Conservation (phyloP, 345 rosid species). For the Gossypium rotundifolium region DNA sequence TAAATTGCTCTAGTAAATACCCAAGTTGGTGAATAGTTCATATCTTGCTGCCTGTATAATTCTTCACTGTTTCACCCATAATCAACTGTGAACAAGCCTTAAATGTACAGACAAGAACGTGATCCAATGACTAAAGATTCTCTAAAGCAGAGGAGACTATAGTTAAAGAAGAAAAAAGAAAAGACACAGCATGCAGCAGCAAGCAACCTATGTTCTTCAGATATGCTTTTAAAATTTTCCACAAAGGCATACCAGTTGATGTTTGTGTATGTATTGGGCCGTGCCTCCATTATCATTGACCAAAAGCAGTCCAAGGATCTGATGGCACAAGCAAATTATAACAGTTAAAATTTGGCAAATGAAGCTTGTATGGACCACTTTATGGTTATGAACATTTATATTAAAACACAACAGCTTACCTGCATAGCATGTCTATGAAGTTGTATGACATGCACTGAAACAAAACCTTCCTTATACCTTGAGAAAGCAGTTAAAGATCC, state of each 20-base stretch:
- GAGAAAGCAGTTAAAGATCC: slow-evolving; percentile 72
- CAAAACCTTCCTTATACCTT: slow-evolving; percentile 64
- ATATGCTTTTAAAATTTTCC: slow-evolving; percentile 5
- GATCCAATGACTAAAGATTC: neutral
- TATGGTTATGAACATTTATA: neutral
- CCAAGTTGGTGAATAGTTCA: neutral
- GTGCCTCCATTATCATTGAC: slow-evolving; percentile 95
- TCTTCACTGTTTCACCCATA: neutral
- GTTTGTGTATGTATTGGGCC: slow-evolving; percentile 77
- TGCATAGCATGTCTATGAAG: slow-evolving; percentile 99
- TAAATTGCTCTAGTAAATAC: neutral
- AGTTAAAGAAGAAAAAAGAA: neutral
- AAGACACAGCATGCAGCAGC: neutral
- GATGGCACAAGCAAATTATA: slow-evolving; percentile 17
- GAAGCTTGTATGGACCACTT: slow-evolving; percentile 14
- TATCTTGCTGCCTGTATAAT: neutral
- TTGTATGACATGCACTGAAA: slow-evolving; percentile 80
- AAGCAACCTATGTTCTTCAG: slow-evolving; percentile 3
- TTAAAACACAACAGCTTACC: slow-evolving; percentile 34
- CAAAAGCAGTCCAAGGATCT: slow-evolving; percentile 96
- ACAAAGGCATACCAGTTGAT: slow-evolving; percentile 75
- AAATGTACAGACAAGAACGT: neutral
- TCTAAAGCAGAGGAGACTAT: neutral
- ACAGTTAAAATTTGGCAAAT: slow-evolving; percentile 12
- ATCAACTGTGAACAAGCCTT: slow-evolving; percentile 8